Evolutionary conservation across 139 green algal genomes (phyloP), one percentile per base, ranked within the genome.

Genomic region (Gonium pectorale): DNA sequence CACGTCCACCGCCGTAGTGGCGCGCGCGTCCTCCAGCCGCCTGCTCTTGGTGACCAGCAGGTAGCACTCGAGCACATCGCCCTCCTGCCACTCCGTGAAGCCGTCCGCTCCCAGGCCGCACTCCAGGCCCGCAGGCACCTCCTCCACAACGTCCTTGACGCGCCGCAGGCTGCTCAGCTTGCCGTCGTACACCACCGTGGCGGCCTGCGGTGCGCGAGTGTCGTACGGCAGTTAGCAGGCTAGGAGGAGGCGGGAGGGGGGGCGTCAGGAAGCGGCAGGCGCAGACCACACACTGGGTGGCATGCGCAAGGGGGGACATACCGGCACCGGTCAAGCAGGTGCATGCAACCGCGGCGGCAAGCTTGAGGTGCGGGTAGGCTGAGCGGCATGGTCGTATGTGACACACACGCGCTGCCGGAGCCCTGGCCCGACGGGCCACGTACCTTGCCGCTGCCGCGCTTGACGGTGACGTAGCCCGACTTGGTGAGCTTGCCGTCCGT

Each of bases 91-190:
- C 24, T 93, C 91, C 27, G 85, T 89, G 79, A 94, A 99, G 67
- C 78, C 91, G 44, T 95, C 94, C 9, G 86, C 86, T 5, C 84
- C 90, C 21, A 98, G 27, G 43, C 96, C 96, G 90, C 96, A 99
- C 91, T 99, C 96, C 67, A 92, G 71, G 26, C 95, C 95, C 26
- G 54, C 67, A 17, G 79, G 27, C 67, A 99, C 95, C 91, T 98
- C 94, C 11, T 95, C 92, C 21, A 99, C 97, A n/a, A 91, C 73
- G 66, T 99, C 97, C 93, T 99, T 99, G 43, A 99, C 88, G 33
- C 96, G 88, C 35, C 96, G 91, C 81, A 99, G 90, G 29, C 89
- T 96, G 0, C 75, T 80, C 27, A 99, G 66, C 81, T 90, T 90
- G 68, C 97, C 96, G 56, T 95, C 93, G 74, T 92, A 92, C 64